phyloP scores from a whole-genome alignment of 139 green algal genomes.

The Auxenochlorella pyrenoidosa region DNA sequence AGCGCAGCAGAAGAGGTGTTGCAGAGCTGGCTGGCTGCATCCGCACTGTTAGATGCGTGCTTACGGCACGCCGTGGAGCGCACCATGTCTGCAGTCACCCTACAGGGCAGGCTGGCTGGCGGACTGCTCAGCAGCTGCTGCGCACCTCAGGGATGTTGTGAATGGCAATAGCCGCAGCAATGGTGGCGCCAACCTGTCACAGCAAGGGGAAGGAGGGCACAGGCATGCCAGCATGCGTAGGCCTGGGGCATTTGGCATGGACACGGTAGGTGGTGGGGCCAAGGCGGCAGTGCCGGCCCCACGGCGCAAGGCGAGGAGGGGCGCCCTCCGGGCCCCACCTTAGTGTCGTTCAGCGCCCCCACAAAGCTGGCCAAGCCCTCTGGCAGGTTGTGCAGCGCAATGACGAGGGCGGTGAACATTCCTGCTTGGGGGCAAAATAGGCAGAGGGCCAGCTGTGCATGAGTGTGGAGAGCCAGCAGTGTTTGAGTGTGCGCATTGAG shows the following conservation, averaged over 20 bases:
- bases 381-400: slow-evolving; percentile 75
- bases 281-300: neutral
- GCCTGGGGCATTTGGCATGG: neutral
- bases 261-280: too few species aligned
- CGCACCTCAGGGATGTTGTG: slow-evolving; percentile 75
- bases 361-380: slow-evolving; percentile 78
- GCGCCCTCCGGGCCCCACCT: slow-evolving; percentile 18
- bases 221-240: neutral
- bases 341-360: slow-evolving; percentile 52
- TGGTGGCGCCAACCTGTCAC: slow-evolving; percentile 41
- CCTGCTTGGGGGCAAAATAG: neutral
- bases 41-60: too few species aligned
- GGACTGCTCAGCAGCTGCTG: neutral
- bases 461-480: too few species aligned
- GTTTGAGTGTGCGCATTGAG: too few species aligned
- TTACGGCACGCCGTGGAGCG: too few species aligned
- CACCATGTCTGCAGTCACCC: too few species aligned
- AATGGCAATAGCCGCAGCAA: slow-evolving; percentile 79
- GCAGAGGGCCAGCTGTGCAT: too few species aligned
- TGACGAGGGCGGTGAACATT: slow-evolving; percentile 52
- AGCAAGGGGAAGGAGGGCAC: neutral
- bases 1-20: too few species aligned
- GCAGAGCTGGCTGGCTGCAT: too few species aligned
- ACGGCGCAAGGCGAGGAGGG: too few species aligned
- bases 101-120: too few species aligned